Evolutionary conservation across 202 grass and related monocot genomes (phyloP).

Genomic region (Musa balbisiana): DNA sequence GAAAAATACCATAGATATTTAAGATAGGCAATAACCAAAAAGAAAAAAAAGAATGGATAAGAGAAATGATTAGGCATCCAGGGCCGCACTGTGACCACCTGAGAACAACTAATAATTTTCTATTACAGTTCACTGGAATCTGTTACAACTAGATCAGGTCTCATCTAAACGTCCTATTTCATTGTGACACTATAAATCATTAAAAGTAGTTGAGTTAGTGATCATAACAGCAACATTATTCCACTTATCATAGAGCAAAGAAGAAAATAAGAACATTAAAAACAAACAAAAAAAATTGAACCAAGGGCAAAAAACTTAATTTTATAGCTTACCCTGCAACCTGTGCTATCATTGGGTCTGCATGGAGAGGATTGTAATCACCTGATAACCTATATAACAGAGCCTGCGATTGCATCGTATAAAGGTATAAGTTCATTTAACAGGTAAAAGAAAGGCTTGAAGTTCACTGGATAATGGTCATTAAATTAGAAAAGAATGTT

Average conservation of each 20-base stretch:
- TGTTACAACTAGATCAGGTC: no score
- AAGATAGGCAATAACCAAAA: no score
- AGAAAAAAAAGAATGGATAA: no score
- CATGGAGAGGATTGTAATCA: slow-evolving; percentile 96
- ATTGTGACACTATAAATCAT: no score
- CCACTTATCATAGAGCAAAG: background rate
- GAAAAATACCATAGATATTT: no score
- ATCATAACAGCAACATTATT: no score
- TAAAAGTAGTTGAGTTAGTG: background rate
- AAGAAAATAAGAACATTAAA: background rate
- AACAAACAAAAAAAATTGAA: background rate
- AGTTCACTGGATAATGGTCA: background rate
- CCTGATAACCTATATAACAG: slow-evolving; percentile 83
- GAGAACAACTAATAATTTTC: no score
- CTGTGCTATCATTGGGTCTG: slow-evolving; percentile 70
- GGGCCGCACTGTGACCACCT: no score
- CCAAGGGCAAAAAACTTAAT: background rate
- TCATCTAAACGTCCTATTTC: no score
- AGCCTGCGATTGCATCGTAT: slow-evolving; percentile 40
- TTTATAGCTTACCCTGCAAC: slow-evolving; percentile 60
- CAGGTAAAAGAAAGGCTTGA: background rate
- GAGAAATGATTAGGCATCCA: no score
- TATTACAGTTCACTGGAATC: no score
- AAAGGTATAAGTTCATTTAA: slow-evolving; percentile 1
- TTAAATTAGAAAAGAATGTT: background rate